Evolutionary conservation across 805 yeast genomes (phyloP).

Genomic region (Candida dendrica): DNA sequence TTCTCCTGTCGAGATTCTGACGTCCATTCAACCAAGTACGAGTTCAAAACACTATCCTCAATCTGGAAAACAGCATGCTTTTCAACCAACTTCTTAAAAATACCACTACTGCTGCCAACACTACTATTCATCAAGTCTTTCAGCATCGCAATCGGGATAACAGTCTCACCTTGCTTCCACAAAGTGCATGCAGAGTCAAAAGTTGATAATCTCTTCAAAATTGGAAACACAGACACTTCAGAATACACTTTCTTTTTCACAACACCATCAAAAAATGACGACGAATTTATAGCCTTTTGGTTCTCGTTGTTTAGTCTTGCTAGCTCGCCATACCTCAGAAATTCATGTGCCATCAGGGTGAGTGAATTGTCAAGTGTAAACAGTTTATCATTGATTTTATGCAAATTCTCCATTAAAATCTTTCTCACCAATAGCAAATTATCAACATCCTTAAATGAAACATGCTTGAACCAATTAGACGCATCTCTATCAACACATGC

Average conservation of each 20-base stretch:
- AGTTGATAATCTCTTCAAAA: slow-evolving; percentile 9
- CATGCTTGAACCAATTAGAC: slow-evolving; percentile 29
- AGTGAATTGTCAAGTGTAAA: slow-evolving; percentile 9
- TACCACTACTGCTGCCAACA: too few relatives aligned
- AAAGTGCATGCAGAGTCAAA: slow-evolving; percentile 52
- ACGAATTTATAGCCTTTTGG: slow-evolving; percentile 46
- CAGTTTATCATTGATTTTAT: background rate
- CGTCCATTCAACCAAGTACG: slow-evolving; percentile 58
- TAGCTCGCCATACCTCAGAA: slow-evolving; percentile 33
- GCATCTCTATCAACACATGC: slow-evolving; percentile 4
- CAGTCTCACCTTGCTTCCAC: slow-evolving; percentile 58
- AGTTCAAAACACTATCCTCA: slow-evolving; percentile 24
- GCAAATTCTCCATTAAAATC: slow-evolving; percentile 16
- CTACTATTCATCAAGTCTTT: slow-evolving; percentile 16
- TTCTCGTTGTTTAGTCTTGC: slow-evolving; percentile 30
- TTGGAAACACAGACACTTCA: background rate
- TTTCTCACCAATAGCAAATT: slow-evolving; percentile 37
- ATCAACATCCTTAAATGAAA: slow-evolving; percentile 33
- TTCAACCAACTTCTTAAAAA: slow-evolving; percentile 5
- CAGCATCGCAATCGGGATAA: slow-evolving; percentile 51
- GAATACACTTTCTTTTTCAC: slow-evolving; percentile 15
- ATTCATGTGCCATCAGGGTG: slow-evolving; percentile 27
- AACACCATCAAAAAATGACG: slow-evolving; percentile 36
- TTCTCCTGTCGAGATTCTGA: slow-evolving; percentile 64
- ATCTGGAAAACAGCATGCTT: slow-evolving; percentile 6